Evolutionary conservation across 305 asterid species (phyloP).

Genomic region (Coffea humblotiana): DNA sequence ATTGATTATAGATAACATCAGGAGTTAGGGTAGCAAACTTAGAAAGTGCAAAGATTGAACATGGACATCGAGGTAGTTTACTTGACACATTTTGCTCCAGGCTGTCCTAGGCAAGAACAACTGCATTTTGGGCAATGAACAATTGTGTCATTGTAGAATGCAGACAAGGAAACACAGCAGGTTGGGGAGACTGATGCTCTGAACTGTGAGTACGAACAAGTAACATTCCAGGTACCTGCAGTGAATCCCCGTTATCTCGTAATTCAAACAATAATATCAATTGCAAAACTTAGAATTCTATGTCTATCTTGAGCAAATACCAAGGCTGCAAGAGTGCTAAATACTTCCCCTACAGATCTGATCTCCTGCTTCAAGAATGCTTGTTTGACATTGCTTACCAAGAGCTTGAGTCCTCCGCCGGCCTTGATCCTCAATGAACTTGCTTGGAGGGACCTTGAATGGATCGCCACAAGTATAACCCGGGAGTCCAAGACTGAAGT

Average conservation of each 20-base stretch:
- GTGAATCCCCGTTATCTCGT: not conserved
- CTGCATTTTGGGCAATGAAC: slow-evolving; percentile 70
- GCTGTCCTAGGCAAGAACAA: slow-evolving; percentile 61
- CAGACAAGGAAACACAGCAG: slow-evolving; percentile 76
- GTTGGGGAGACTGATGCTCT: slow-evolving; percentile 54
- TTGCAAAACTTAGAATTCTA: not conserved
- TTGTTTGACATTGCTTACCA: slow-evolving; percentile 32
- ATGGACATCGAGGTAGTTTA: slow-evolving; percentile 18
- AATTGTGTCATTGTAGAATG: slow-evolving; percentile 61
- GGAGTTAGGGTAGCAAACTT: not conserved
- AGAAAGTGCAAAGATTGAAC: not conserved
- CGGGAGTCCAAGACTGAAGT: slow-evolving; percentile 53
- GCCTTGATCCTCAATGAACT: slow-evolving; percentile 48
- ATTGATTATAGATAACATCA: not conserved
- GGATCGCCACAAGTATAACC: slow-evolving; percentile 80
- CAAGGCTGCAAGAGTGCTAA: not conserved
- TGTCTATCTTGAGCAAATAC: not conserved
- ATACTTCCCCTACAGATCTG: not conserved
- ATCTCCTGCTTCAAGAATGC: not conserved
- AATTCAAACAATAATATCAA: not conserved
- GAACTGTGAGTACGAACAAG: slow-evolving; percentile 71
- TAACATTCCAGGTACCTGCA: slow-evolving; percentile 73
- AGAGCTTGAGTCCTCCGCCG: slow-evolving; percentile 72
- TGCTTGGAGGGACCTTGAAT: slow-evolving; percentile 52
- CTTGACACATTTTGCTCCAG: slow-evolving; percentile 48